Evolutionary conservation across 1,284 basidiomycete species (phyloP).

Genomic region (Ceratobasidium sp.): DNA sequence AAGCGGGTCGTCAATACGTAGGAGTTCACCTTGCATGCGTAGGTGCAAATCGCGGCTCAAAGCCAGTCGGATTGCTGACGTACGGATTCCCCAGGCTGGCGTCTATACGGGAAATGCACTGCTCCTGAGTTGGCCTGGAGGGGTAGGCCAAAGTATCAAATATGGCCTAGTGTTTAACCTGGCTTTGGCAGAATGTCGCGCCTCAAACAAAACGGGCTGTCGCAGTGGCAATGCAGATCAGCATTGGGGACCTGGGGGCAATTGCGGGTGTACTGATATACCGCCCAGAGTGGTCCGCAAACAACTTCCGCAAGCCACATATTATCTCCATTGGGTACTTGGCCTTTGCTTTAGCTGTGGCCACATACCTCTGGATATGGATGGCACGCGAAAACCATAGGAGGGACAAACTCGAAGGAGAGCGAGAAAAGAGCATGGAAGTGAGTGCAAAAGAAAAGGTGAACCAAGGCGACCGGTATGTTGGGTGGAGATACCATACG

Average conservation of each 20-base stretch:
- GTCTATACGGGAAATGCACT: conserved; percentile 68
- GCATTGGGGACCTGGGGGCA: conserved; percentile 68
- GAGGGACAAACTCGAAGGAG: conserved; percentile 48
- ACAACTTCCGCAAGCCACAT: conserved; percentile 64
- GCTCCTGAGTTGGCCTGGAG: conserved; percentile 56
- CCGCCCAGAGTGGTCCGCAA: conserved; percentile 55
- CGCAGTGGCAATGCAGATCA: conserved; percentile 70
- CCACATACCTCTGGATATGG: conserved; percentile 57
- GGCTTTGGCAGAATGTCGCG: conserved; percentile 62
- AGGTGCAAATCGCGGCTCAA: not conserved
- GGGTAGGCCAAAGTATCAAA: conserved; percentile 35
- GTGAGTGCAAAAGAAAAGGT: conserved; percentile 44
- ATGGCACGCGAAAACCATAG: conserved; percentile 61
- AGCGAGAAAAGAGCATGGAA: conserved; percentile 10
- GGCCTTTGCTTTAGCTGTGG: conserved; percentile 57
- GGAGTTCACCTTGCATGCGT: conserved; percentile 61
- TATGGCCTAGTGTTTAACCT: conserved; percentile 7
- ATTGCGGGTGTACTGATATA: conserved; percentile 62
- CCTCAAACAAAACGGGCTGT: conserved; percentile 73
- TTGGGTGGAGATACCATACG: conserved; percentile 52
- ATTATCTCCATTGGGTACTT: conserved; percentile 67
- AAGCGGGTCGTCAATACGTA: conserved; percentile 64
- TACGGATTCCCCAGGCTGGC: conserved; percentile 54
- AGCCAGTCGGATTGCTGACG: not conserved
- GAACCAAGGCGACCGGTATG: conserved; percentile 50